Evolutionary conservation across 2,329 filamentous ascomycete species (phyloP).

Genomic region (Ilyonectria robusta): DNA sequence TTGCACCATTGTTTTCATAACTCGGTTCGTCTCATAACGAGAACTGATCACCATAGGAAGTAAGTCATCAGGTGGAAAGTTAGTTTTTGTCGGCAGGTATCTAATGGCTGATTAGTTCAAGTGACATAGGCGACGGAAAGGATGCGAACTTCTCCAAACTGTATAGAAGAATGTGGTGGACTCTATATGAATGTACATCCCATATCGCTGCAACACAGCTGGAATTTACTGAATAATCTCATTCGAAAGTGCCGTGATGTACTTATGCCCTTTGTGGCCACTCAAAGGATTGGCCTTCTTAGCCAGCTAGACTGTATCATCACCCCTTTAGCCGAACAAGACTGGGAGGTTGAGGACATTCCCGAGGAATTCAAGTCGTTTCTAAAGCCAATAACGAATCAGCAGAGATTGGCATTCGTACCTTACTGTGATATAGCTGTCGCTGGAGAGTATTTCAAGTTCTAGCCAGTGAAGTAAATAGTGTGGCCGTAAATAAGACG

Average conservation of each 20-base stretch:
- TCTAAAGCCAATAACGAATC: neutral
- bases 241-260: neutral
- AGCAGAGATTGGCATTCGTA: neutral
- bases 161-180: neutral
- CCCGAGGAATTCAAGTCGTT: neutral
- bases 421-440: no score
- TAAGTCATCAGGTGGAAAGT: neutral
- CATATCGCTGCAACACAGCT: neutral
- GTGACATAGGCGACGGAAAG: neutral
- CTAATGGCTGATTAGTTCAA: neutral
- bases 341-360: neutral
- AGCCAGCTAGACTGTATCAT: neutral
- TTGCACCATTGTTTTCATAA: neutral
- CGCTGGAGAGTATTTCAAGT: no score
- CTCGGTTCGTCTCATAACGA: neutral
- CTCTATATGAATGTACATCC: neutral
- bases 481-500: no score
- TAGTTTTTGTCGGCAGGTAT: neutral
- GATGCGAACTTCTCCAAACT: neutral
- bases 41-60: neutral
- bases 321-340: neutral
- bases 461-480: no score
- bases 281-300: neutral
- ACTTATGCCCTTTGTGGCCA: neutral
- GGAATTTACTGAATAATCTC: neutral